phyloP scores from a whole-genome alignment of 83 land plant species.

The Picea abies region DNA sequence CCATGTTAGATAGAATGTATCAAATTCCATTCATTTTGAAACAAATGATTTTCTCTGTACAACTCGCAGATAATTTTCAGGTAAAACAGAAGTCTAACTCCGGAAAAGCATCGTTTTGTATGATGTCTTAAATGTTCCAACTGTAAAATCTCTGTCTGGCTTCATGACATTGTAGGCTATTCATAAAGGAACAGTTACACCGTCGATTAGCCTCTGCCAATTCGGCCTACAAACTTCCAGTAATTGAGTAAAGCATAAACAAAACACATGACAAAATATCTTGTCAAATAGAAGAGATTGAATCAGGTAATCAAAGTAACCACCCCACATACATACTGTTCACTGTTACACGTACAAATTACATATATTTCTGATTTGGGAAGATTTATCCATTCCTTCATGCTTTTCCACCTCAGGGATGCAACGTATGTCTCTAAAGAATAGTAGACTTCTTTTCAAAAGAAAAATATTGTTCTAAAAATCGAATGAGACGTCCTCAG shows the following conservation, averaged over 20 bases:
- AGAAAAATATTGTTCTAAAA: neutral
- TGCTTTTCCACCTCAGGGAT: slow-evolving; percentile 1
- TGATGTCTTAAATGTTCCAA: neutral
- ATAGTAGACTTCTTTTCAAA: neutral
- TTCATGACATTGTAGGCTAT: neutral
- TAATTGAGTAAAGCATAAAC: neutral
- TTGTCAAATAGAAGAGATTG: neutral
- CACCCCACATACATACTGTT: neutral
- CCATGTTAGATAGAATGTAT: too few relatives aligned
- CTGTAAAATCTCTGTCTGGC: neutral
- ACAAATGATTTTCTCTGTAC: too few relatives aligned
- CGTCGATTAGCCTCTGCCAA: neutral
- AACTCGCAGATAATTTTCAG: too few relatives aligned
- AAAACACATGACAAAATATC: neutral
- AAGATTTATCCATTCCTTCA: neutral
- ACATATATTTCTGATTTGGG: neutral
- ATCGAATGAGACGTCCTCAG: slow-evolving; percentile 6
- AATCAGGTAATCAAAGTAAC: neutral
- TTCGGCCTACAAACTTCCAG: neutral
- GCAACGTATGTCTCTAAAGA: neutral
- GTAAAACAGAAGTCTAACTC: neutral
- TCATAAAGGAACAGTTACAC: neutral
- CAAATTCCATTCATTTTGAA: too few relatives aligned
- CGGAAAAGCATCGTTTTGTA: neutral
- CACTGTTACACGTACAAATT: neutral